Evolutionary conservation across 371 early-diverging fungal genomes (phyloP), one percentile per base, ranked within the genome.

Genomic region (Mortierella sp.): DNA sequence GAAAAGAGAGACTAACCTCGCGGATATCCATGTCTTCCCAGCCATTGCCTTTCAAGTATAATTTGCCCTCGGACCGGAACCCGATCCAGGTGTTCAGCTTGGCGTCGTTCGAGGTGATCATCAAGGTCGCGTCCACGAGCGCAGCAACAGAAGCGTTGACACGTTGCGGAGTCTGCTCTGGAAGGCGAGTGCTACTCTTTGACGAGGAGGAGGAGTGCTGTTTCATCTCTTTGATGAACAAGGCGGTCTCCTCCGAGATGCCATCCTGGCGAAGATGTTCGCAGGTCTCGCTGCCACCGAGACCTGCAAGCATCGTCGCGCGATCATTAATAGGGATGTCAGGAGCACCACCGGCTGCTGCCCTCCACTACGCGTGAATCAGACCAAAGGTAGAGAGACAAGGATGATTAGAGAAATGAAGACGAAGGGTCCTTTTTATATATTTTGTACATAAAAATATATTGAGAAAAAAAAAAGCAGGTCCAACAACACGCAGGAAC

Each of bases 261-360:
- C 80, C 70, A 64, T 30, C 80, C 80, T 43, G 80, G 80, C 80
- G 70, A 80, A 46, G 50, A 55, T 44, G 73, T 74, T 73, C 80
- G 69, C 74, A 70, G 74, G 68, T 61, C 67, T 62, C 60, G 60
- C 80, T 80, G 80, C 80, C 80, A 80, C 80, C 65, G 51, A 70
- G 64, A 63, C 70, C 80, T 67, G 74, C 60, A 55, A 73, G 70
- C 70, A 50, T 73, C 44, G 53, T 80, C 70, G 70, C 80, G 70
- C 80, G 70, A 80, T 80, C 70, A 80, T 80, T 70, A 66, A 73
- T 73, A 66, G 70, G 29, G 80, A 79, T 79, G 80, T 80, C 80
- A 80, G 80, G 80, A 62, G 48, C 73, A 67, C 80, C 80, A 79
- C 80, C 70, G 80, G 30, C 70, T 66, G 64, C 80, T 73, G 59